Conservation (phyloP, 1,139 yeast species). For the Sugiyamaella pinicola region DNA sequence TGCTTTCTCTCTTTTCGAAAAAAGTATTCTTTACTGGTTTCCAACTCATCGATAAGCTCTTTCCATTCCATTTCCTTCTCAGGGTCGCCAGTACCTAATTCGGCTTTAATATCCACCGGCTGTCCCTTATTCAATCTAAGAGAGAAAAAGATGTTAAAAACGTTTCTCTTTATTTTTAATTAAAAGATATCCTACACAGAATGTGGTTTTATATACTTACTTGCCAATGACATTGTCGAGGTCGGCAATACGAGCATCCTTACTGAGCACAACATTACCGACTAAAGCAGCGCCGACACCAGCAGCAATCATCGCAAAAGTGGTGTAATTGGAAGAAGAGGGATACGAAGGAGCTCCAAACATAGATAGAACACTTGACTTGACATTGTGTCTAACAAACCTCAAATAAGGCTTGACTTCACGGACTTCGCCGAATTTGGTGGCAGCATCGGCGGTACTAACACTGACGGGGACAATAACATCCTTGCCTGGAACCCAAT, state of each 20-base stretch:
- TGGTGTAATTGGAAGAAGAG: slow-evolving; percentile 8
- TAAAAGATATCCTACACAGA: background rate
- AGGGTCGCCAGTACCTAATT: slow-evolving; percentile 27
- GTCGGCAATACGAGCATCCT: slow-evolving; percentile 22
- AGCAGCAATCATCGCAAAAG: slow-evolving; percentile 20
- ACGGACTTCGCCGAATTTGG: slow-evolving; percentile 77
- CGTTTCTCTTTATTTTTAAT: background rate
- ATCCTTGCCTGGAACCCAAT: slow-evolving; percentile 74
- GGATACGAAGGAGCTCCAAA: slow-evolving; percentile 17
- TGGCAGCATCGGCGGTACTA: slow-evolving; percentile 75
- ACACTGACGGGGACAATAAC: slow-evolving; percentile 88
- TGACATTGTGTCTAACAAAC: slow-evolving; percentile 41
- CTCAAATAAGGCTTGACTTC: slow-evolving; percentile 84
- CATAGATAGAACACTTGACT: slow-evolving; percentile 16
- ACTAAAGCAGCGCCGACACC: slow-evolving; percentile 19
- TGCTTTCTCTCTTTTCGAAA: slow-evolving; percentile 22
- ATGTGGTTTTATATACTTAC: slow-evolving; percentile 21
- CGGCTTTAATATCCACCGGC: slow-evolving; percentile 23
- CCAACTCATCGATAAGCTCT: slow-evolving; percentile 25
- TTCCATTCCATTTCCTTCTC: slow-evolving; percentile 26
- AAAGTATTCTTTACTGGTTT: slow-evolving; percentile 25
- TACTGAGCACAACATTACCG: slow-evolving; percentile 12
- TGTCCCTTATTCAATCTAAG: slow-evolving; percentile 25
- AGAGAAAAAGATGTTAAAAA: slow-evolving; percentile 2
- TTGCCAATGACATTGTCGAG: slow-evolving; percentile 25